Base-by-base conservation (phyloP, 192 early-diverging fungal genomes). In the Linnemannia elongata region DNA sequence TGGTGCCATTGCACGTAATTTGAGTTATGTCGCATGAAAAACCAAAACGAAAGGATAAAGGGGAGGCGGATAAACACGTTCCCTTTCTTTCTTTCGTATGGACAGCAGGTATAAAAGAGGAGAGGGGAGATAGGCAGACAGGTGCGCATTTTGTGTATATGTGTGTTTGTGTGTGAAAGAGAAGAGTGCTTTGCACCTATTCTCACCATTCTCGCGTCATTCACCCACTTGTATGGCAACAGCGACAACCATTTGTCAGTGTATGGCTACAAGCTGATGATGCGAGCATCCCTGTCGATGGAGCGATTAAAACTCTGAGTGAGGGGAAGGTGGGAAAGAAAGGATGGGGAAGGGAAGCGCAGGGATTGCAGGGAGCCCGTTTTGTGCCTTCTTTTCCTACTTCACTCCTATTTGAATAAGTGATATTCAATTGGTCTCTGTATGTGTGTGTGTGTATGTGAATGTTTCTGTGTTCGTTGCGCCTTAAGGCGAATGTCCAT, bases 1-100 rank as follows among this genome's bases (percentile, higher is more conserved):
- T 85, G 83, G 74, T 71, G 83, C 83, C 83, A 85, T 85, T 75
- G 74, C 83, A 80, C 83, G 83, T 78, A 85, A 85, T 84, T 52
- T 42, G 12, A 41, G 27, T 15, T 33, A 22, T 49, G 41, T 55
- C 36, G 52, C 24, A 55, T 44, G 57, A 69, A 69, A 69, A 33
- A 27, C 0, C n/a, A 63, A 0, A 12, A 27, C n/a, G n/a, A 60
- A 27, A n/a, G 15, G 17, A 52, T 6, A 15, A 3, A 52, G 49
- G 49, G 20, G 1, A 52, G 20, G 20, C 18, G 49, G 55, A 60
- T 60, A 60, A 60, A 27, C n/a, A 60, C 55, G 55, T 27, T 60
- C 55, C n/a, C 12, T 60, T 3, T 60, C 5, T 52, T 52, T 52
- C 0, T 22, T 12, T 17, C 15, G 1, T 42, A 38, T 33, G 71